Evolutionary conservation across 805 yeast genomes (phyloP).

Genomic region (Yamadazyma takamatsuzukensis): DNA sequence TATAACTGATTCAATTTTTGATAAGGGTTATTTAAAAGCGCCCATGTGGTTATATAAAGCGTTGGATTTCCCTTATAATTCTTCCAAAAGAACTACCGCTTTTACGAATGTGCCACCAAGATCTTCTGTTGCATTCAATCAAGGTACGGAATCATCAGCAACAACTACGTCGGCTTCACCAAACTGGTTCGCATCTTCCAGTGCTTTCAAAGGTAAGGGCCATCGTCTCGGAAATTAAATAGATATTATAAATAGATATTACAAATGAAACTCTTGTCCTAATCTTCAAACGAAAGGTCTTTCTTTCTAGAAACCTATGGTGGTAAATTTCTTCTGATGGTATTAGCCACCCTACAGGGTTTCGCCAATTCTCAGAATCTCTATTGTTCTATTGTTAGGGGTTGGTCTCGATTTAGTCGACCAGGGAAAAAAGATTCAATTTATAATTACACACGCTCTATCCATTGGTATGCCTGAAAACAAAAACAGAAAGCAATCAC

Average conservation of each 20-base stretch:
- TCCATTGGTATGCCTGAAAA: constrained; percentile 1
- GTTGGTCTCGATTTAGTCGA: no score
- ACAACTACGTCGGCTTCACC: constrained; percentile 1
- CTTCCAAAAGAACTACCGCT: constrained; percentile 25
- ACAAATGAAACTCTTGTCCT: no score
- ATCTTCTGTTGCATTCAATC: neutral
- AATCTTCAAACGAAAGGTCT: neutral
- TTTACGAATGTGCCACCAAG: constrained; percentile 10
- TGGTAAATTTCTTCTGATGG: no score
- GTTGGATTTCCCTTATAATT: constrained; percentile 26
- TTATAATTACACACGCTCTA: no score
- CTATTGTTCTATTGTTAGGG: no score
- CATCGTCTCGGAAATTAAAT: constrained; percentile 28
- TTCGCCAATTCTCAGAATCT: no score
- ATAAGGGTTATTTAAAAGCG: constrained; percentile 53
- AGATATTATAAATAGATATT: neutral
- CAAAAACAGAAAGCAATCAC: constrained; percentile 1
- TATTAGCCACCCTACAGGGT: no score
- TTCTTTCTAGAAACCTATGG: constrained; percentile 2
- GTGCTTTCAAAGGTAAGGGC: constrained; percentile 33
- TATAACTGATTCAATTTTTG: constrained; percentile 43
- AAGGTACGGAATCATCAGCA: constrained; percentile 3
- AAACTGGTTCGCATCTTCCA: constrained; percentile 1
- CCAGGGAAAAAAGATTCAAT: no score
- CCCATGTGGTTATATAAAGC: constrained; percentile 41